Conservation (phyloP, 768 basidiomycete species). For the Brasilioporus rufonigricans region DNA sequence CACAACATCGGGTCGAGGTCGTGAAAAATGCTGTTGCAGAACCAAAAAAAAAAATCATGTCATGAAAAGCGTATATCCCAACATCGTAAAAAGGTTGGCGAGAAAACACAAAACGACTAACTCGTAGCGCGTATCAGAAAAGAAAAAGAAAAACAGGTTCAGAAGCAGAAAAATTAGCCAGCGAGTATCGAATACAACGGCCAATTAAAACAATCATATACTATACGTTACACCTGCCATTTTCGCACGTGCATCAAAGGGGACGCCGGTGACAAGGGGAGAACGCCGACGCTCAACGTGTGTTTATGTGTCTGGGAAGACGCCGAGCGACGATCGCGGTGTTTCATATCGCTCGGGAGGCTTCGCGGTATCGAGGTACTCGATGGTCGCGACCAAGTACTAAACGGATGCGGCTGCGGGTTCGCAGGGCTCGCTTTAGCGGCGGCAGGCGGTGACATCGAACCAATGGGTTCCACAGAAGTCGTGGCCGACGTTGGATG, state of each 20-base stretch:
- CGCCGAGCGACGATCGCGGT: conserved; percentile 2
- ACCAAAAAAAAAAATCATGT: background rate
- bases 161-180: background rate
- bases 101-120: background rate
- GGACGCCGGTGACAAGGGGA: background rate
- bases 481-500: conserved; percentile 4
- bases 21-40: background rate
- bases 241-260: background rate
- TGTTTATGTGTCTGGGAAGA: conserved; percentile 7
- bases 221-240: conserved; percentile 5
- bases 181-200: background rate
- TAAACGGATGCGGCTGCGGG: background rate
- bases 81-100: too few relatives aligned
- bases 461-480: background rate
- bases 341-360: background rate
- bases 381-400: background rate
- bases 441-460: background rate
- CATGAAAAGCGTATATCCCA: background rate
- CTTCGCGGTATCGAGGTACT: background rate
- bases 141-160: background rate
- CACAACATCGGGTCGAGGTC: background rate
- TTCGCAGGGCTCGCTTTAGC: background rate
- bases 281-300: background rate
- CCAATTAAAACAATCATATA: background rate
- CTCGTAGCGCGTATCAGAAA: background rate